phyloP scores from a whole-genome alignment of 2,329 filamentous ascomycete species.

The Diaporthe capsici region DNA sequence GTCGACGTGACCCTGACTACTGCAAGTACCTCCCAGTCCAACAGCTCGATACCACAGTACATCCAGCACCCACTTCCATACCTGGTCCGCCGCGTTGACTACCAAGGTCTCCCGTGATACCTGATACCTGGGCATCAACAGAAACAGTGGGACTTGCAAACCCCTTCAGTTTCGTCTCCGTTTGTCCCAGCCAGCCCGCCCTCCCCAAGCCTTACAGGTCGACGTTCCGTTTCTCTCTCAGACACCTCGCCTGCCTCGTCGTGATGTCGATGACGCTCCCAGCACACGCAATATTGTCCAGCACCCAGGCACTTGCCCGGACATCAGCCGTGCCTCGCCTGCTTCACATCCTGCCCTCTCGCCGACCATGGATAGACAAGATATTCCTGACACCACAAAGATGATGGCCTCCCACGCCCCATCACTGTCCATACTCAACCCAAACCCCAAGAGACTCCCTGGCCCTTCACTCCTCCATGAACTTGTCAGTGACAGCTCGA shows the following conservation, averaged over 20 bases:
- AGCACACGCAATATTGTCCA: neutral
- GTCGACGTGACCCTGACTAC: constrained; percentile 32
- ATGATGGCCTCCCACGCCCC: constrained; percentile 21
- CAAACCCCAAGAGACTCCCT: constrained; percentile 54
- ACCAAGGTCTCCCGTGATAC: constrained; percentile 28
- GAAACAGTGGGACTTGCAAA: constrained; percentile 33
- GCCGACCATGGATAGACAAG: constrained; percentile 24
- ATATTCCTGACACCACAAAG: constrained; percentile 33
- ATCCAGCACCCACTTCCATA: constrained; percentile 2
- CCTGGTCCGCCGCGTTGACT: neutral
- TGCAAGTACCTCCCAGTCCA: constrained; percentile 18
- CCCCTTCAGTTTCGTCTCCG: constrained; percentile 41
- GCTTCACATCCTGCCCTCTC: neutral
- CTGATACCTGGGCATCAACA: constrained; percentile 26
- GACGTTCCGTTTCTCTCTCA: constrained; percentile 32
- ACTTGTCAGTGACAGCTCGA: constrained; percentile 64
- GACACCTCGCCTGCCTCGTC: constrained; percentile 1
- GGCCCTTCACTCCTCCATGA: constrained; percentile 67
- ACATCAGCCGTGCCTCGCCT: constrained; percentile 14
- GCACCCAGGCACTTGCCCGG: neutral
- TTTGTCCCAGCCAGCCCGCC: constrained; percentile 32
- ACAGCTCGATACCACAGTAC: constrained; percentile 24
- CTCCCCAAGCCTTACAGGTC: neutral
- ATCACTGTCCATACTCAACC: constrained; percentile 62
- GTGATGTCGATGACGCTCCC: constrained; percentile 35